These are phyloP conservation scores for Fusarium sp. DNA, from an alignment of 2,329 filamentous ascomycete genomes.

Conservation along the genomic window DNA sequence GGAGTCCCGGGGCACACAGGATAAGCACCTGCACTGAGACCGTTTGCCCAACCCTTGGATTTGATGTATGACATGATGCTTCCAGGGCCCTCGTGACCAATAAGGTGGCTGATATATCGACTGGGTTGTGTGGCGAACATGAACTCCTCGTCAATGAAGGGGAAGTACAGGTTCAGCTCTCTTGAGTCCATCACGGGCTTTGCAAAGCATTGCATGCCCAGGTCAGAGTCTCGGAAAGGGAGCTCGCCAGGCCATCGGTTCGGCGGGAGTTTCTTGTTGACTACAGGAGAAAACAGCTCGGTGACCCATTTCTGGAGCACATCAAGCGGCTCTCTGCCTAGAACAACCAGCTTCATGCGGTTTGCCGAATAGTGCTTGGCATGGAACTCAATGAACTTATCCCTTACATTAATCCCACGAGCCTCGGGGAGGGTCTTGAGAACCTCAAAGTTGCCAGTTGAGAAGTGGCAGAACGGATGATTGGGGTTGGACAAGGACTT, in stretches of 20 bases:
- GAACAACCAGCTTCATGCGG: slow-evolving; percentile 88
- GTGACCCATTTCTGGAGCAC: slow-evolving; percentile 84
- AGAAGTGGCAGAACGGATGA: slow-evolving; percentile 92
- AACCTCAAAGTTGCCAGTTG: slow-evolving; percentile 87
- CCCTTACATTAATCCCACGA: slow-evolving; percentile 83
- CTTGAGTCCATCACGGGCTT: slow-evolving; percentile 92
- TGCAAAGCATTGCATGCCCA: slow-evolving; percentile 79
- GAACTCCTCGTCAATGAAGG: slow-evolving; percentile 84
- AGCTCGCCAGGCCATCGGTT: slow-evolving; percentile 65
- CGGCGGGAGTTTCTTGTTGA: slow-evolving; percentile 80
- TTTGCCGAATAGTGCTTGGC: slow-evolving; percentile 92
- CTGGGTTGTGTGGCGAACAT: slow-evolving; percentile 84
- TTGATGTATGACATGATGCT: slow-evolving; percentile 93
- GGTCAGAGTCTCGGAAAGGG: slow-evolving; percentile 61
- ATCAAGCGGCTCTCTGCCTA: slow-evolving; percentile 85
- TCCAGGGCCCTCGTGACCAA: slow-evolving; percentile 92
- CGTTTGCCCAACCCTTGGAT: slow-evolving; percentile 88
- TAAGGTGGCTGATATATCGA: slow-evolving; percentile 86
- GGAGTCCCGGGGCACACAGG: slow-evolving; percentile 80
- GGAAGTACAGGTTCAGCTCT: slow-evolving; percentile 82
- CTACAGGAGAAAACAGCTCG: slow-evolving; percentile 83
- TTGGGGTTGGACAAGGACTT: slow-evolving; percentile 88
- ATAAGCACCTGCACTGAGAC: slow-evolving; percentile 80
- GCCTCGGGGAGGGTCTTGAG: slow-evolving; percentile 84
- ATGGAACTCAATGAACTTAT: slow-evolving; percentile 94